Percentiles rank a stretch among this genome's conserved stretches.
Conservation (phyloP, 352 stramenopile genomes). For the Nothophytophthora sp. region DNA sequence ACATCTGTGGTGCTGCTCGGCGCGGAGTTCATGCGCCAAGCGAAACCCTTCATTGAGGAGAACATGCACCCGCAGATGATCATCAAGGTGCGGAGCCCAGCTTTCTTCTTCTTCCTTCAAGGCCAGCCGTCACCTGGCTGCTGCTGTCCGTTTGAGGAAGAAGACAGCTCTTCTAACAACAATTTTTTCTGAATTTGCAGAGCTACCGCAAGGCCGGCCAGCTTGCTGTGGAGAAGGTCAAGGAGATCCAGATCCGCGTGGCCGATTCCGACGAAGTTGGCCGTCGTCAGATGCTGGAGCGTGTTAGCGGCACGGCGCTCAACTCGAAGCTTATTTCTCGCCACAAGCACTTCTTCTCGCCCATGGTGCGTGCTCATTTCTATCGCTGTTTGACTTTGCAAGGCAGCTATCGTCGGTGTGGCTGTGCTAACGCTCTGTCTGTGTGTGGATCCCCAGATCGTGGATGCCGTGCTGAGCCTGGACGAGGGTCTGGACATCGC, state of each 20-base stretch:
- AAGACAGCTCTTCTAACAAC: no score
- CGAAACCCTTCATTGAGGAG: constrained; percentile 99
- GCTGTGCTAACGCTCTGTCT: constrained; percentile 3
- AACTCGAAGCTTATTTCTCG: constrained; percentile 99
- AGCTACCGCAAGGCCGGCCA: constrained; percentile 87
- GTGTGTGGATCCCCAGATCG: constrained; percentile 57
- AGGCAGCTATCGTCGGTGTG: not conserved
- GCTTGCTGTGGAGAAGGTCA: constrained; percentile 85
- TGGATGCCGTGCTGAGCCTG: constrained; percentile 95
- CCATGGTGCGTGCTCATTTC: constrained; percentile 93
- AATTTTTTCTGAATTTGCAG: constrained; percentile 8
- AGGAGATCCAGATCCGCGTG: constrained; percentile 85
- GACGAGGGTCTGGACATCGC: constrained; percentile 87
- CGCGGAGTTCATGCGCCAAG: constrained; percentile 96
- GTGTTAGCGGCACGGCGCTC: constrained; percentile 94
- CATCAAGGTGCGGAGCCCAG: constrained; percentile 60
- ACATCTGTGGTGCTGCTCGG: constrained; percentile 98
- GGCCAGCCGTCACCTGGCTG: no score
- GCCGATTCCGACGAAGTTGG: constrained; percentile 78
- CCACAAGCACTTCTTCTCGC: constrained; percentile 98
- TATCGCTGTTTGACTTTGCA: not conserved
- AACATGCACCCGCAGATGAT: constrained; percentile 95
- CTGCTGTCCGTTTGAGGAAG: no score
- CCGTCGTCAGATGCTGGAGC: constrained; percentile 89
- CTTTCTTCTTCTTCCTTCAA: not conserved